Percentiles rank a stretch among this genome's conserved stretches.
These are phyloP conservation scores for Citrus unshiu DNA, from an alignment of 345 rosid species.

Conservation along the genomic window DNA sequence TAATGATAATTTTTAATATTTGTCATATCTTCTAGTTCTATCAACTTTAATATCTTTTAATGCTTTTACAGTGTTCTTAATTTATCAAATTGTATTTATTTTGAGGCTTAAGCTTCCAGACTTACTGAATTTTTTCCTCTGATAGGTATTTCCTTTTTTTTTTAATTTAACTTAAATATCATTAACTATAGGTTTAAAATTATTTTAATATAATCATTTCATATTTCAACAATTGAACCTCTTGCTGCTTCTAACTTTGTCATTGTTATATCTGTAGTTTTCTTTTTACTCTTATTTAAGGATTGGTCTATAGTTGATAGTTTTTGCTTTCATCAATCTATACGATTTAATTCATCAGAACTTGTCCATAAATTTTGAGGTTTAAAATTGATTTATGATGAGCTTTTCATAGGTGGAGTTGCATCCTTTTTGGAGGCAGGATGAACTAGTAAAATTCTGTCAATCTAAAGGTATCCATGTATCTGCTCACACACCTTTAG, in stretches of 20 bases:
- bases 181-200: background rate
- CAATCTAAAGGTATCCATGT: conserved; percentile 56
- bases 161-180: background rate
- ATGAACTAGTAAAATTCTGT: conserved; percentile 61
- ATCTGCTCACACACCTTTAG: conserved; percentile 68
- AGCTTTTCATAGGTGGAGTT: conserved; percentile 43
- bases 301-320: background rate
- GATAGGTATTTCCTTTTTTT: background rate
- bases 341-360: background rate
- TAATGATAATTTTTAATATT: background rate
- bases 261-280: background rate
- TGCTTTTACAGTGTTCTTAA: background rate
- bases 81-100: background rate
- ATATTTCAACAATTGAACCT: background rate
- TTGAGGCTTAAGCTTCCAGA: background rate
- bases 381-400: conserved; percentile 11
- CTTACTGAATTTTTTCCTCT: background rate
- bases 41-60: background rate
- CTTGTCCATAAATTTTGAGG: conserved; percentile 9
- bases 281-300: background rate
- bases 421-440: conserved; percentile 72
- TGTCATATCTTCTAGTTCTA: background rate
- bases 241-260: background rate
- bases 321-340: background rate
- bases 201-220: background rate